phyloP scores from a whole-genome alignment of 1,284 basidiomycete genomes.

The Apiotrichum akiyoshidainum region DNA sequence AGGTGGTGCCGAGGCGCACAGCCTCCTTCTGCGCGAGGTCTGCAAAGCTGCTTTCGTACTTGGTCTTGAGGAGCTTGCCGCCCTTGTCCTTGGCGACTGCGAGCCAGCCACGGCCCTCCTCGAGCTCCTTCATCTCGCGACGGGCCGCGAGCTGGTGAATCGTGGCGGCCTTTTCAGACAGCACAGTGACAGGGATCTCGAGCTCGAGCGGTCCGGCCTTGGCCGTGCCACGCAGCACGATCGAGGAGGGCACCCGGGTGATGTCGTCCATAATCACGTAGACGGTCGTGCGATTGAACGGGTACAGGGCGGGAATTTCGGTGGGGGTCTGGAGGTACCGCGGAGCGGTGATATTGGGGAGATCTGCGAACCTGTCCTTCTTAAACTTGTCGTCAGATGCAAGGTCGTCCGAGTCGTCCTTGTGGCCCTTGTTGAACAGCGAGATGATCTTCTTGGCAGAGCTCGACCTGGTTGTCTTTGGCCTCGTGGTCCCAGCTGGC shows the following conservation, averaged over 20 bases:
- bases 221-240: constrained; percentile 47
- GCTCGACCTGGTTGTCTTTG: background rate
- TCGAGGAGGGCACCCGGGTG: background rate
- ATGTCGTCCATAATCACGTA: constrained; percentile 55
- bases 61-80: constrained; percentile 5
- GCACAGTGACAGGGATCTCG: constrained; percentile 48
- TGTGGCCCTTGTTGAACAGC: constrained; percentile 16
- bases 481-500: background rate
- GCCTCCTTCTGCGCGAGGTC: constrained; percentile 37
- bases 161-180: constrained; percentile 1
- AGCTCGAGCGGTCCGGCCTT: constrained; percentile 48
- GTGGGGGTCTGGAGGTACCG: constrained; percentile 40
- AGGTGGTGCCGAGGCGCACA: constrained; percentile 53
- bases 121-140: constrained; percentile 54
- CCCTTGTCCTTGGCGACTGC: background rate
- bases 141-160: constrained; percentile 59
- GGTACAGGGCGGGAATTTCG: constrained; percentile 14
- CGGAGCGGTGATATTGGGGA: constrained; percentile 54
- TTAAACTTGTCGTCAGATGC: background rate
- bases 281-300: constrained; percentile 40
- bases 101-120: constrained; percentile 20
- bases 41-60: constrained; percentile 1
- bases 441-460: constrained; percentile 38
- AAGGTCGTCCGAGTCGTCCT: background rate
- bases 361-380: background rate